Evolutionary conservation across 2,329 filamentous ascomycete species (phyloP).

Genomic region (Chaetomiaceae sp.): DNA sequence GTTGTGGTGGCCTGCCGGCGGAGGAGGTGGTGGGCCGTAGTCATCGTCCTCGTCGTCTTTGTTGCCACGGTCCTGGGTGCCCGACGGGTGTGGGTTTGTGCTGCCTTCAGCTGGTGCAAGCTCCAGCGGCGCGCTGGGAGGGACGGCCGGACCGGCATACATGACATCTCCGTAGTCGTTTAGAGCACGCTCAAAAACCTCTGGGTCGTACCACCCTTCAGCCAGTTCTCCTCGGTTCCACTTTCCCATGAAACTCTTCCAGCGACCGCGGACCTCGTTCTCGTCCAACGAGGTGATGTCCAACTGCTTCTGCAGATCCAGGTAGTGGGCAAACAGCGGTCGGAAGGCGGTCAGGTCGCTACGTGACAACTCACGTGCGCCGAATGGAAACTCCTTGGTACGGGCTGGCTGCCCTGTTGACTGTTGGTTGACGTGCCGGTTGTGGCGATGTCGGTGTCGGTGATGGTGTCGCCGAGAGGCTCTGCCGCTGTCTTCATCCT

Average conservation of each 20-base stretch:
- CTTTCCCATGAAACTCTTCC: slow-evolving; percentile 87
- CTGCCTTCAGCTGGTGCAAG: too few species aligned
- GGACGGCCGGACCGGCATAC: neutral
- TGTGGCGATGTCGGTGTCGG: neutral
- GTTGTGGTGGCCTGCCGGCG: slow-evolving; percentile 40
- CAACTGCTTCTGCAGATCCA: slow-evolving; percentile 80
- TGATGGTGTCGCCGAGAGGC: too few species aligned
- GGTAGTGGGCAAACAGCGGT: slow-evolving; percentile 73
- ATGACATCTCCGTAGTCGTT: slow-evolving; percentile 31
- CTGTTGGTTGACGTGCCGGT: neutral
- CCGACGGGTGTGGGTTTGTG: too few species aligned
- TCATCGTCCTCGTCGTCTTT: slow-evolving; percentile 44
- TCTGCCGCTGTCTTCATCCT: too few species aligned
- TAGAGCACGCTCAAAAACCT: slow-evolving; percentile 46
- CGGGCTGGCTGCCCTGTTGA: neutral
- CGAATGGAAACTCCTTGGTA: slow-evolving; percentile 51
- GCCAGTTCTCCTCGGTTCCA: slow-evolving; percentile 89
- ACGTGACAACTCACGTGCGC: slow-evolving; percentile 59
- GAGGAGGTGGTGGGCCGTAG: slow-evolving; percentile 46
- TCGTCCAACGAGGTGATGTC: slow-evolving; percentile 63
- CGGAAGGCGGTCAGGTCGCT: slow-evolving; percentile 60
- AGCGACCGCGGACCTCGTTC: slow-evolving; percentile 72
- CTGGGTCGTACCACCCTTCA: slow-evolving; percentile 89
- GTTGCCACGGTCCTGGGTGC: neutral
- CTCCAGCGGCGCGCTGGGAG: too few species aligned